These are phyloP conservation scores for Starmerella vaccinii DNA, from an alignment of 805 yeast genomes.

Conservation along the genomic window DNA sequence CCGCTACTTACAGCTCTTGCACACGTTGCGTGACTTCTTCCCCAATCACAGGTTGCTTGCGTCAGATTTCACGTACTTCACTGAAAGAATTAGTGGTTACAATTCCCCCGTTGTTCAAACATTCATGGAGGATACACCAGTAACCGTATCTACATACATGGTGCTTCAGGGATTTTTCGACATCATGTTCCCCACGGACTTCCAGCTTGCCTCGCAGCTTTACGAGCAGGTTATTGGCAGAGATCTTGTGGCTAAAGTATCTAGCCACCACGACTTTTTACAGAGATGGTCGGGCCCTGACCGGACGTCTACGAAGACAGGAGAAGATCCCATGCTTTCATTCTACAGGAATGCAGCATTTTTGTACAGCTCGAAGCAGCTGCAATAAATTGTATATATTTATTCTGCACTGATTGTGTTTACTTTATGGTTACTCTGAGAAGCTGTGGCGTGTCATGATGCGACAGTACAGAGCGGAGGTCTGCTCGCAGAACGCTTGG, in stretches of 20 bases:
- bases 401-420: background rate
- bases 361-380: conserved; percentile 13
- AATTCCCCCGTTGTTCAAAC: conserved; percentile 76
- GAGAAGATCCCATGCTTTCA: conserved; percentile 77
- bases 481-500: too few species aligned
- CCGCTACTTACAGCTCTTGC: conserved; percentile 52
- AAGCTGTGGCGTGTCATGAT: too few species aligned
- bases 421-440: too few species aligned
- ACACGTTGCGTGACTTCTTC: conserved; percentile 50
- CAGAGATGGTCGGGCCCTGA: conserved; percentile 61
- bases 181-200: conserved; percentile 79
- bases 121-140: conserved; percentile 53
- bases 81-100: conserved; percentile 41
- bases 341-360: conserved; percentile 68
- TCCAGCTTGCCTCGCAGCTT: conserved; percentile 48
- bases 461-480: too few species aligned
- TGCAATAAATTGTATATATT: background rate
- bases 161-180: conserved; percentile 79
- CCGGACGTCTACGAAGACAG: conserved; percentile 57
- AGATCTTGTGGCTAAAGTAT: conserved; percentile 39
- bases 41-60: conserved; percentile 68
- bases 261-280: conserved; percentile 55
- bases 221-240: conserved; percentile 53
- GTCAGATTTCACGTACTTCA: conserved; percentile 52
- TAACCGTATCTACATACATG: conserved; percentile 65